These are phyloP conservation scores for Cetraspora pellucida DNA, from an alignment of 192 early-diverging fungal genomes.

Conservation along the genomic window DNA sequence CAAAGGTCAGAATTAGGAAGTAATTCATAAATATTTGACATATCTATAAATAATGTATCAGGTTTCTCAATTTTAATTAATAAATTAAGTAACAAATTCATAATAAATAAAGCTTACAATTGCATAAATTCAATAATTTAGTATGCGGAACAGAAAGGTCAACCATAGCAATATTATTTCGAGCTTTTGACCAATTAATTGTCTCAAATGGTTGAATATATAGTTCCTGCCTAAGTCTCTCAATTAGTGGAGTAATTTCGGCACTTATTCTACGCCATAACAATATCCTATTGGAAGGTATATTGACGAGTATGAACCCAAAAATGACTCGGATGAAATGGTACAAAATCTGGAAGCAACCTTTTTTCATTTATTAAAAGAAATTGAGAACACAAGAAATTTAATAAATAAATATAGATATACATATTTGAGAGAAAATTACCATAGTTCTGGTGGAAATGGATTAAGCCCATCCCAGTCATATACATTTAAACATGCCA, in stretches of 20 bases:
- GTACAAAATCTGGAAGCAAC: constrained; percentile 77
- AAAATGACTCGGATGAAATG: constrained; percentile 87
- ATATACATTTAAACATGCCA: constrained; percentile 85
- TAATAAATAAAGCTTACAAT: constrained; percentile 51
- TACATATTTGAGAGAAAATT: neutral
- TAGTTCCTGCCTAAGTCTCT: constrained; percentile 83
- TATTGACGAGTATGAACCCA: constrained; percentile 94
- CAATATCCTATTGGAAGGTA: constrained; percentile 95
- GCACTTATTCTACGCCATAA: constrained; percentile 71
- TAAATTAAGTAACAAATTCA: constrained; percentile 1
- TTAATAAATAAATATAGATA: neutral
- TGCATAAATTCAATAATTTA: constrained; percentile 70
- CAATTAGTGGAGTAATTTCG: constrained; percentile 69
- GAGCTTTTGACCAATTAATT: constrained; percentile 80
- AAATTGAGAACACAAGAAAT: neutral
- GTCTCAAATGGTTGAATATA: constrained; percentile 83
- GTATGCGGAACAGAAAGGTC: constrained; percentile 90
- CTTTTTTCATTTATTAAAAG: constrained; percentile 41
- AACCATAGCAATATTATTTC: constrained; percentile 77
- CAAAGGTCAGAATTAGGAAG: constrained; percentile 62
- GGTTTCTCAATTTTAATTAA: neutral
- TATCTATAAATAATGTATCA: constrained; percentile 33
- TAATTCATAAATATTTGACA: constrained; percentile 74
- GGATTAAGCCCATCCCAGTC: constrained; percentile 97
- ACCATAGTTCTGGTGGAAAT: constrained; percentile 93